phyloP scores from a whole-genome alignment of 2,329 filamentous ascomycete genomes.

The Tolypocladium tropicale region DNA sequence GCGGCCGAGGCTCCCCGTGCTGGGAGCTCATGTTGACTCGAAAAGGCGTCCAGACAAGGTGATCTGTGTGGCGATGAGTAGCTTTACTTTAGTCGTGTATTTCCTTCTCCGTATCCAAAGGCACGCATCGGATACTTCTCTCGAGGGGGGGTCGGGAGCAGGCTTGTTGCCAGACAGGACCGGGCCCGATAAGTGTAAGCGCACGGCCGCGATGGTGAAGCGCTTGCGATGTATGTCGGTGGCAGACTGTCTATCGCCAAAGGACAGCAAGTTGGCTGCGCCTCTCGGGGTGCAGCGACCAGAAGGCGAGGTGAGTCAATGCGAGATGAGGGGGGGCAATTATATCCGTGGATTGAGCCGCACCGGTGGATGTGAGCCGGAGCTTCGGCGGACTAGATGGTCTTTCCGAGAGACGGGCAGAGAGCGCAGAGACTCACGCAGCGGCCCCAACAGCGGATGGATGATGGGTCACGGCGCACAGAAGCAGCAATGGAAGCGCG shows the following conservation, averaged over 20 bases:
- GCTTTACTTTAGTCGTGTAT: not conserved
- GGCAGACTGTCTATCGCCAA: not conserved
- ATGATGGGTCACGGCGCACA: not conserved
- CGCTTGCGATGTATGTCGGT: not conserved
- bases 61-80: not conserved
- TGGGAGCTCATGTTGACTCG: constrained; percentile 5
- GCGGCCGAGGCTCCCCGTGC: not conserved
- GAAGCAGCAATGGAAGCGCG: too few relatives aligned
- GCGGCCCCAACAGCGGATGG: not conserved
- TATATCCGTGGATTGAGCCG: not conserved
- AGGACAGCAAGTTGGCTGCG: too few relatives aligned
- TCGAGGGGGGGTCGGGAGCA: not conserved
- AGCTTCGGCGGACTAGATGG: too few relatives aligned
- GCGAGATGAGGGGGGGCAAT: not conserved
- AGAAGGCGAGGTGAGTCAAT: not conserved
- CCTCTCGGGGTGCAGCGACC: not conserved
- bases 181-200: too few relatives aligned
- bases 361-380: too few relatives aligned
- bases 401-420: too few relatives aligned
- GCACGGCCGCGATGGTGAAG: too few relatives aligned
- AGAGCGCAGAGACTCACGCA: not conserved
- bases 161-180: too few relatives aligned
- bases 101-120: not conserved
- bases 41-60: not conserved
- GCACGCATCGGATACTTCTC: not conserved